phyloP scores from a whole-genome alignment of 2,329 filamentous ascomycete species.

The Rutstroemia sp. region DNA sequence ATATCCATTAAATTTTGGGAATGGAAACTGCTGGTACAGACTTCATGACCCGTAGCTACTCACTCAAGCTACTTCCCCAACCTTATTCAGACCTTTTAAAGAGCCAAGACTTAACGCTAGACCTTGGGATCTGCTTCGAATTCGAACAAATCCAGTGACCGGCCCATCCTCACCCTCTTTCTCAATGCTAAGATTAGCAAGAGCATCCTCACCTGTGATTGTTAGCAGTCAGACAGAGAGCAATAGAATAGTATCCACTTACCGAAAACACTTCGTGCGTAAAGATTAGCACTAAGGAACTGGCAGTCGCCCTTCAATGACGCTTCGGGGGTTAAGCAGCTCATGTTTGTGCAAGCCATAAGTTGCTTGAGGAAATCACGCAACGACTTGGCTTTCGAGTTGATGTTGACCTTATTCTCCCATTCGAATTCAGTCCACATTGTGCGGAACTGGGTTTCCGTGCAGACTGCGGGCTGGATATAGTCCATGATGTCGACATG shows the following conservation, averaged over 20 bases:
- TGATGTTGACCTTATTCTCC: slow-evolving; percentile 99
- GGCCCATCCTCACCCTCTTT: slow-evolving; percentile 93
- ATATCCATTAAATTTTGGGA: slow-evolving; percentile 5
- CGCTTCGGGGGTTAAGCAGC: slow-evolving; percentile 90
- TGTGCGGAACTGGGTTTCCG: slow-evolving; percentile 96
- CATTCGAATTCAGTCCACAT: slow-evolving; percentile 99
- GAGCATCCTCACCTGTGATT: slow-evolving; percentile 80
- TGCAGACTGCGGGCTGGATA: slow-evolving; percentile 93
- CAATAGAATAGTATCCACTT: slow-evolving; percentile 38
- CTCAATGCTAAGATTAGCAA: slow-evolving; percentile 96
- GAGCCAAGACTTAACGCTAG: slow-evolving; percentile 89
- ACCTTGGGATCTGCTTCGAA: slow-evolving; percentile 93
- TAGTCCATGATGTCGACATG: slow-evolving; percentile 99
- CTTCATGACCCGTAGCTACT: slow-evolving; percentile 1
- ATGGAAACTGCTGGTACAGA: slow-evolving; percentile 5
- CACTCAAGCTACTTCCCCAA: slow-evolving; percentile 35
- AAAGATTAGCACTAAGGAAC: slow-evolving; percentile 94
- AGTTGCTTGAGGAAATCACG: slow-evolving; percentile 88
- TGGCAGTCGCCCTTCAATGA: slow-evolving; percentile 96
- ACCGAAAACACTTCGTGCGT: slow-evolving; percentile 97
- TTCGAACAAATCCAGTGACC: slow-evolving; percentile 94
- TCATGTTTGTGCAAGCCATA: slow-evolving; percentile 99
- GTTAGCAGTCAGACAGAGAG: slow-evolving; percentile 17
- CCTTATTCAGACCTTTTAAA: slow-evolving; percentile 88
- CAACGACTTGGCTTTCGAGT: slow-evolving; percentile 88